Base-by-base conservation (phyloP, 179 eudicot species). In the Silene noctiflora region DNA sequence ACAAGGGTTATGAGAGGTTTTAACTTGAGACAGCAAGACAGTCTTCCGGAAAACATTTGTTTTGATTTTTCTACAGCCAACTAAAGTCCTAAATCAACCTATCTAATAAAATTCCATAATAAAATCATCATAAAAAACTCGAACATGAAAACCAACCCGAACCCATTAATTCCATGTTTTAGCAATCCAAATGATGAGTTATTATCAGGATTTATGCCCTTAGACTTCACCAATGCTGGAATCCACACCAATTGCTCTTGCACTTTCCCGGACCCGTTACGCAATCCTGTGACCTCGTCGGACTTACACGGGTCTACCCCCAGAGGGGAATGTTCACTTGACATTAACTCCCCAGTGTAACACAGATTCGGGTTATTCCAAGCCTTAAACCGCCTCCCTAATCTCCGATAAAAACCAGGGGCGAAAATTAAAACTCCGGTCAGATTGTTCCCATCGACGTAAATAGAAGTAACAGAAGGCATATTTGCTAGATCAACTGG, bases 371-470 rank as follows among this genome's bases (percentile, higher is more conserved):
- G 83, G 79, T 94, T 94, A 29, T 77, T 77, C 96, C 89, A 91
- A 17, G 91, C 94, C 86, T 88, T 87, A 70, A 94, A 94, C 12
- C 93, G 78, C 84, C 91, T 86, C 33, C 96, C 93, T 90, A 94
- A 75, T 84, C 79, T 89, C 76, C 64, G 81, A 80, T 90, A 92
- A 77, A 92, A 92, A 71, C 27, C 17, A 69, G 67, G 78, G 6
- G 91, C 72, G 77, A 90, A 89, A 48, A 83, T 78, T 66, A 94
- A 82, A 79, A 81, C 84, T 8, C 97, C 98, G 68, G 87, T 80
- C 56, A 94, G 80, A 69, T 92, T 89, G 72, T 94, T 94, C 27
- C 88, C 94, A 84, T 90, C 76, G 11, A 94, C 70, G 83, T 86
- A 94, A 16, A 94, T 58, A 73, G 94, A 88, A 83, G 77, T 80